Evolutionary conservation across 768 basidiomycete genomes (phyloP).

Genomic region (Leccinum variicolor): DNA sequence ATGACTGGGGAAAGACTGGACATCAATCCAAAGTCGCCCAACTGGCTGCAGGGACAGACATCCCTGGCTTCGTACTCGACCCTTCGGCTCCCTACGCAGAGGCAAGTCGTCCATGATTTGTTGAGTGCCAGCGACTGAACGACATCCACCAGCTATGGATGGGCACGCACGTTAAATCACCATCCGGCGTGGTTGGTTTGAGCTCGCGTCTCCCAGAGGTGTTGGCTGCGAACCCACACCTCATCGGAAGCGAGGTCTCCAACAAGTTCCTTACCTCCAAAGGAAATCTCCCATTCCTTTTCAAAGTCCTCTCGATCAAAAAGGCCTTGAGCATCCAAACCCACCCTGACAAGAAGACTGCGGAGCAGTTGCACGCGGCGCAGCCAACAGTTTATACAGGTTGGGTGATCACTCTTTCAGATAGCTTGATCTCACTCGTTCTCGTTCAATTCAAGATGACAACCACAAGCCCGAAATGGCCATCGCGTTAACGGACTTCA

Average conservation of each 20-base stretch:
- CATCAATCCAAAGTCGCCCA: slow-evolving; percentile 82
- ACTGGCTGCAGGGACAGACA: slow-evolving; percentile 58
- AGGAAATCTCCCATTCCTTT: slow-evolving; percentile 84
- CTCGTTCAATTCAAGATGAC: slow-evolving; percentile 51
- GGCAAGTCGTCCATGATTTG: slow-evolving; percentile 44
- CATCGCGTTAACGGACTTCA: slow-evolving; percentile 89
- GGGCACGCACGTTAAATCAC: slow-evolving; percentile 88
- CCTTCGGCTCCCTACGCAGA: slow-evolving; percentile 86
- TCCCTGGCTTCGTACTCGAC: slow-evolving; percentile 67
- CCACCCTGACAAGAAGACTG: slow-evolving; percentile 85
- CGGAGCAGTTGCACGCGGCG: slow-evolving; percentile 60
- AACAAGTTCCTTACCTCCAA: slow-evolving; percentile 49
- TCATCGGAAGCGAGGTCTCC: slow-evolving; percentile 62
- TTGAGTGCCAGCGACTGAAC: background rate
- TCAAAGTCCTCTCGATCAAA: slow-evolving; percentile 88
- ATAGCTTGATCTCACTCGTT: slow-evolving; percentile 8
- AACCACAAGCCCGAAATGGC: slow-evolving; percentile 99
- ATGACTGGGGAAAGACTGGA: slow-evolving; percentile 95
- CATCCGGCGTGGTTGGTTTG: slow-evolving; percentile 52
- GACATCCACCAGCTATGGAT: slow-evolving; percentile 79
- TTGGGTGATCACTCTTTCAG: slow-evolving; percentile 28
- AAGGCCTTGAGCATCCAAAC: slow-evolving; percentile 91
- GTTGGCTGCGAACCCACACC: slow-evolving; percentile 60
- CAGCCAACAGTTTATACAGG: slow-evolving; percentile 91
- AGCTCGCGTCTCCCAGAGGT: slow-evolving; percentile 50